A percentile compares a stretch with the other conserved stretches of the same genome.
phyloP scores from a whole-genome alignment of 2,329 filamentous ascomycete species.

The Colletotrichum sp. region DNA sequence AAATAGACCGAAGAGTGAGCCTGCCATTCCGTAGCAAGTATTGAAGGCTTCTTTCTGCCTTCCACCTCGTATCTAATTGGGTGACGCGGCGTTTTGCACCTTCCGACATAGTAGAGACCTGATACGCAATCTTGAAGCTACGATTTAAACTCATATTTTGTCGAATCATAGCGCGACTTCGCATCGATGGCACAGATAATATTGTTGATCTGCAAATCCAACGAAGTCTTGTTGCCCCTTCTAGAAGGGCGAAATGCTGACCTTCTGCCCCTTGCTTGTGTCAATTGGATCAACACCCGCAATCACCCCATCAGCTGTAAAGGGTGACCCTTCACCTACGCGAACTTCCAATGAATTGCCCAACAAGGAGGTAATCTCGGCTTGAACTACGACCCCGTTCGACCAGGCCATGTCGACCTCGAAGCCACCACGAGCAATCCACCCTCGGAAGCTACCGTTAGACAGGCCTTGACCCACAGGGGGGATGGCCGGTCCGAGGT shows the following conservation, averaged over 20 bases:
- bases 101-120: too few relatives aligned
- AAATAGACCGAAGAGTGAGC: rapidly evolving
- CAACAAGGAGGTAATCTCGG: slow-evolving; percentile 25
- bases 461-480: slow-evolving; percentile 23
- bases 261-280: not conserved
- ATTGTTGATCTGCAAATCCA: too few relatives aligned
- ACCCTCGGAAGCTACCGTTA: not conserved
- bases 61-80: too few relatives aligned
- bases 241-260: not conserved
- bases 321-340: slow-evolving; percentile 12
- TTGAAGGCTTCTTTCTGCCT: too few relatives aligned
- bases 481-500: slow-evolving; percentile 27
- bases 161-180: too few relatives aligned
- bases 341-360: slow-evolving; percentile 25
- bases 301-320: not conserved
- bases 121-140: too few relatives aligned
- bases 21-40: not conserved
- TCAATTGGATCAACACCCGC: not conserved
- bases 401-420: slow-evolving; percentile 7
- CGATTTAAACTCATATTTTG: too few relatives aligned
- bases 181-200: too few relatives aligned
- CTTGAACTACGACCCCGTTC: slow-evolving; percentile 20
- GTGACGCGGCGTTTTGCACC: too few relatives aligned
- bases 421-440: slow-evolving; percentile 25
- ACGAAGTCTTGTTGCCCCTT: too few relatives aligned